These are phyloP conservation scores for Pseudozyma sp. DNA, from an alignment of 1,284 basidiomycete genomes.

Conservation along the genomic window DNA sequence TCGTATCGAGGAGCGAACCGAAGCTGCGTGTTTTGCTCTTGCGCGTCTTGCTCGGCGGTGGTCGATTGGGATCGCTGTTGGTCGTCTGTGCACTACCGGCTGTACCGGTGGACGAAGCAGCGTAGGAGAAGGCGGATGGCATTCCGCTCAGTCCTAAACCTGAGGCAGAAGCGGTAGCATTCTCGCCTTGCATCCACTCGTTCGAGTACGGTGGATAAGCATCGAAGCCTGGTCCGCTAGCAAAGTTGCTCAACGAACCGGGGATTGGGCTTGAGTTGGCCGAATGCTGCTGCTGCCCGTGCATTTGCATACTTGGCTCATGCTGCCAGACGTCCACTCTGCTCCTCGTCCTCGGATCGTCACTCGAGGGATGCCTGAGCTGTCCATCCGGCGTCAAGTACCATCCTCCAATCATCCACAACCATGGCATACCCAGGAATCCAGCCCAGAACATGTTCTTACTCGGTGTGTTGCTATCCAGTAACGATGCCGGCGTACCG, in stretches of 20 bases:
- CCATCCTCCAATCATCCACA: constrained; percentile 65
- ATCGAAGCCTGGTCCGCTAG: constrained; percentile 12
- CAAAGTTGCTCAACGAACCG: constrained; percentile 16
- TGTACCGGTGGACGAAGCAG: constrained; percentile 30
- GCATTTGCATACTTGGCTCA: constrained; percentile 37
- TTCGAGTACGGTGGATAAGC: background rate
- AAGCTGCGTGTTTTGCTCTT: constrained; percentile 40
- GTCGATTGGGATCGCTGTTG: constrained; percentile 31
- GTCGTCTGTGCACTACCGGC: constrained; percentile 29
- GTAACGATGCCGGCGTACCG: constrained; percentile 23
- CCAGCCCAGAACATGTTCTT: constrained; percentile 60
- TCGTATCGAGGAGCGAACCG: constrained; percentile 36
- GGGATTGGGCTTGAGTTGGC: constrained; percentile 17
- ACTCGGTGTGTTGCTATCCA: constrained; percentile 43
- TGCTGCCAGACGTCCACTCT: constrained; percentile 53
- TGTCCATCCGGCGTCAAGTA: constrained; percentile 43
- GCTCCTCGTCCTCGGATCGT: constrained; percentile 16
- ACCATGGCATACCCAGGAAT: constrained; percentile 63
- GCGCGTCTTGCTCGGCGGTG: constrained; percentile 27
- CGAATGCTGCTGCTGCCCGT: constrained; percentile 12
- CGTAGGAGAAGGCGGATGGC: constrained; percentile 28
- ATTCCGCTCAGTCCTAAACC: constrained; percentile 22
- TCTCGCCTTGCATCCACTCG: constrained; percentile 11
- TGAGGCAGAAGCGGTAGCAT: background rate
- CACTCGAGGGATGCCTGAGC: constrained; percentile 23